Evolutionary conservation across 371 early-diverging fungal genomes (phyloP).

Genomic region (Lichtheimia ramosa): DNA sequence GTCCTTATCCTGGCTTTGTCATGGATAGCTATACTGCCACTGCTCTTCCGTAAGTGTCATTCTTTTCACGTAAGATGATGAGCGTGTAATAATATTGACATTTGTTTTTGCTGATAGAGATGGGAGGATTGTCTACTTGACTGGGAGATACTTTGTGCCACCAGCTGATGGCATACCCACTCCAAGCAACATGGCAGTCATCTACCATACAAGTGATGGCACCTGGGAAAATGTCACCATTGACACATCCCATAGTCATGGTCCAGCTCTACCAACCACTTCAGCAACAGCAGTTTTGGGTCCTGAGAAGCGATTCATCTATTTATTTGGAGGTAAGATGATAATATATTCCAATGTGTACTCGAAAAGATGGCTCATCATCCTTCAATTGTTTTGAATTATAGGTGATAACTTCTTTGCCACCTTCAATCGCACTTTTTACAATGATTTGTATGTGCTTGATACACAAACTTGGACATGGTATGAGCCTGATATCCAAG

Average conservation of each 20-base stretch:
- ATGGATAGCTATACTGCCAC: constrained; percentile 9
- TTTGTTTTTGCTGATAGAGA: background rate
- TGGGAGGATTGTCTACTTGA: background rate
- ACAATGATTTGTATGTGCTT: constrained; percentile 11
- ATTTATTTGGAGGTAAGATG: constrained; percentile 17
- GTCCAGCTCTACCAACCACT: background rate
- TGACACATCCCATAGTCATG: background rate
- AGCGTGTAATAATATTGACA: background rate
- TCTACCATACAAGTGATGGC: background rate
- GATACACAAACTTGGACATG: constrained; percentile 23
- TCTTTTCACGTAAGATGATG: background rate
- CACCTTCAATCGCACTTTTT: background rate
- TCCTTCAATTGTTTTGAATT: background rate
- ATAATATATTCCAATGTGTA: background rate
- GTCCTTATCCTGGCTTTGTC: background rate
- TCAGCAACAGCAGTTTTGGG: constrained; percentile 7
- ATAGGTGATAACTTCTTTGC: background rate
- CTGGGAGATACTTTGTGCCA: background rate
- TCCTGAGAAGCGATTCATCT: constrained; percentile 13
- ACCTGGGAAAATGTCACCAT: background rate
- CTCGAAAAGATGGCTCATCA: no score
- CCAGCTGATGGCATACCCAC: background rate
- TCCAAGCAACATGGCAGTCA: background rate
- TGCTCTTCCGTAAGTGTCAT: constrained; percentile 10
- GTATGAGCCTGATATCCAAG: constrained; percentile 11